Percentiles rank a stretch among this genome's conserved stretches.
Conservation (phyloP, 768 basidiomycete genomes). For the Steccherinum ochraceum region DNA sequence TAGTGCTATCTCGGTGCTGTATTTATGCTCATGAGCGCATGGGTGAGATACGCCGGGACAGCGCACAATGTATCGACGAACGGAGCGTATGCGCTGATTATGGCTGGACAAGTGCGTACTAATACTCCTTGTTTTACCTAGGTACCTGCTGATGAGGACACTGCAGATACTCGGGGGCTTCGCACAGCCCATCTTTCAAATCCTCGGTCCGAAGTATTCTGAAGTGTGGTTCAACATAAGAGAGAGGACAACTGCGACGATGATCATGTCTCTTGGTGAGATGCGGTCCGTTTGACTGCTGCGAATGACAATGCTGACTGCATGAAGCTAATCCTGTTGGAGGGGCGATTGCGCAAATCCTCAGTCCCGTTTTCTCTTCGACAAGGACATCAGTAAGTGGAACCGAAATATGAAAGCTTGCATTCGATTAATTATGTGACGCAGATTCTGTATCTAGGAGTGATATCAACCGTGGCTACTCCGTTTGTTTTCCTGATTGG, state of each 20-base stretch:
- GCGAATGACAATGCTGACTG: background rate
- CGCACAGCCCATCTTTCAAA: constrained; percentile 68
- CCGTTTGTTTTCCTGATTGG: constrained; percentile 57
- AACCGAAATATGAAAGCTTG: too few species aligned
- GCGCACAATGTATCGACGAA: constrained; percentile 40
- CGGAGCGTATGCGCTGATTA: constrained; percentile 58
- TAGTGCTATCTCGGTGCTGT: constrained; percentile 59
- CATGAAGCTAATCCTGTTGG: constrained; percentile 15
- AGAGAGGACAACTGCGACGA: constrained; percentile 75
- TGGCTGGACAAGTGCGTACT: constrained; percentile 58
- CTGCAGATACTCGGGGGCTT: constrained; percentile 54
- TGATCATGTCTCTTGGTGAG: constrained; percentile 43
- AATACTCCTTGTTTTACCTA: background rate
- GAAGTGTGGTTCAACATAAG: constrained; percentile 78
- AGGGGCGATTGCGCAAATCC: constrained; percentile 10
- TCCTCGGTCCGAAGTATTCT: constrained; percentile 75
- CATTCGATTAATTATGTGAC: too few species aligned
- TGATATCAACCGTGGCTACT: constrained; percentile 56
- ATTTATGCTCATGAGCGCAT: constrained; percentile 54
- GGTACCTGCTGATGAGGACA: background rate
- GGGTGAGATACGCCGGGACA: constrained; percentile 76
- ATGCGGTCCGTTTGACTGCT: background rate
- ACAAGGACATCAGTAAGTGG: constrained; percentile 41
- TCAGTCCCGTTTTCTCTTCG: background rate
- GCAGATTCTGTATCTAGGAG: constrained; percentile 65